Conservation (phyloP, 2,329 filamentous ascomycete species). For the Bipolaris oryzae region DNA sequence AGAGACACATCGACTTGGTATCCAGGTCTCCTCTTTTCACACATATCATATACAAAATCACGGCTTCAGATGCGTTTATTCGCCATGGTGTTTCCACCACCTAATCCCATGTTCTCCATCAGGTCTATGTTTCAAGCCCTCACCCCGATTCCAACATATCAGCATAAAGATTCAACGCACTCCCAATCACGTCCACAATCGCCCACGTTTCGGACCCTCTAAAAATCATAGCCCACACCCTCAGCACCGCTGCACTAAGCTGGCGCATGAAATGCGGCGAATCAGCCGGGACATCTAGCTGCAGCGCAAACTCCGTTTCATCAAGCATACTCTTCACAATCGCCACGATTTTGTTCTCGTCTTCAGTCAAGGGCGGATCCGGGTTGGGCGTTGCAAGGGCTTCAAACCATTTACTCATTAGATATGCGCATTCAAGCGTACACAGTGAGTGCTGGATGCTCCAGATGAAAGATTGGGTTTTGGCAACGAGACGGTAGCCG, state of each 20-base stretch:
- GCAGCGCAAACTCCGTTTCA: conserved; percentile 46
- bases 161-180: conserved; percentile 50
- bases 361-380: conserved; percentile 46
- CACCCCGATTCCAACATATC: conserved; percentile 48
- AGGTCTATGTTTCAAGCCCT: conserved; percentile 14
- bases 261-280: conserved; percentile 43
- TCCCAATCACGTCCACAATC: conserved; percentile 51
- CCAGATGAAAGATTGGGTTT: conserved; percentile 50
- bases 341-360: conserved; percentile 47
- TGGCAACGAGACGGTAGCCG: conserved; percentile 49
- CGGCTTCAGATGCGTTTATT: too few species aligned
- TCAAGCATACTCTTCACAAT: conserved; percentile 53
- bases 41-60: too few species aligned
- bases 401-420: conserved; percentile 52
- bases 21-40: too few species aligned
- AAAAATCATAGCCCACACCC: conserved; percentile 53
- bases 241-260: conserved; percentile 49
- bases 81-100: too few species aligned
- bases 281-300: conserved; percentile 36
- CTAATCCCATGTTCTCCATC: too few species aligned
- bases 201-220: conserved; percentile 53
- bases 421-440: conserved; percentile 49
- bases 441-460: conserved; percentile 50
- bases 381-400: conserved; percentile 39
- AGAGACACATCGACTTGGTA: conserved; percentile 46